A percentile compares a stretch with the other conserved stretches of the same genome.
These are phyloP conservation scores for Penicillium brevicompactum DNA, from an alignment of 2,329 filamentous ascomycete genomes.

Conservation along the genomic window DNA sequence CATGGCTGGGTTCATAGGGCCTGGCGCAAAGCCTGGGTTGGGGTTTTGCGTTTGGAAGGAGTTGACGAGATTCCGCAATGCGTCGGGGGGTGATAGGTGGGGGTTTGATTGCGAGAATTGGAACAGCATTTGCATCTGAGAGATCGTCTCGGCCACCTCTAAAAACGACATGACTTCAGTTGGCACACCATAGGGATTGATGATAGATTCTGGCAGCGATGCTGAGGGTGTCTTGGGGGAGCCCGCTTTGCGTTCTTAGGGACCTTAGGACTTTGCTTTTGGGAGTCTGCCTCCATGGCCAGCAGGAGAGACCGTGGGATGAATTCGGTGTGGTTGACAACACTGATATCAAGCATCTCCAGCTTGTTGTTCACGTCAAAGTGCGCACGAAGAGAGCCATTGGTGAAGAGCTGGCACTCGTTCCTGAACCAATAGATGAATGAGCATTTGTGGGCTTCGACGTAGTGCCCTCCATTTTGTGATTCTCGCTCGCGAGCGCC, in stretches of 20 bases:
- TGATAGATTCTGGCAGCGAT: slow-evolving; percentile 46
- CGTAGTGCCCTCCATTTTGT: slow-evolving; percentile 67
- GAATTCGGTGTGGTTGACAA: slow-evolving; percentile 77
- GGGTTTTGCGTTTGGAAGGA: slow-evolving; percentile 45
- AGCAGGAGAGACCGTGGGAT: slow-evolving; percentile 67
- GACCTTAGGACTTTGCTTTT: slow-evolving; percentile 62
- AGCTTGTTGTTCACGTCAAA: slow-evolving; percentile 81
- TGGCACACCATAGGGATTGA: slow-evolving; percentile 57
- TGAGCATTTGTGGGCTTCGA: slow-evolving; percentile 75
- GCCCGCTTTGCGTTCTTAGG: slow-evolving; percentile 58
- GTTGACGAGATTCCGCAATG: slow-evolving; percentile 56
- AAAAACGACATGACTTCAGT: slow-evolving; percentile 61
- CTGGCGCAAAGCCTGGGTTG: slow-evolving; percentile 30
- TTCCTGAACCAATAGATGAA: slow-evolving; percentile 89
- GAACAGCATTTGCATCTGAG: slow-evolving; percentile 64
- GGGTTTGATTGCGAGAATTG: slow-evolving; percentile 57
- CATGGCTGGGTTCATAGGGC: slow-evolving; percentile 9
- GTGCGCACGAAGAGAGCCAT: slow-evolving; percentile 74
- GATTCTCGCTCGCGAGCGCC: slow-evolving; percentile 61
- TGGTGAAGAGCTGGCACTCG: slow-evolving; percentile 77
- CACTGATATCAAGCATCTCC: slow-evolving; percentile 80
- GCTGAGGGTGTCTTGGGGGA: slow-evolving; percentile 50
- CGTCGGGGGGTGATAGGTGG: slow-evolving; percentile 55
- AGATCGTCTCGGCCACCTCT: slow-evolving; percentile 68
- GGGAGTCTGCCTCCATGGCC: slow-evolving; percentile 53